A percentile compares a stretch with the other conserved stretches of the same genome.
phyloP scores from a whole-genome alignment of 192 early-diverging fungal genomes.

The Backusella luteola region DNA sequence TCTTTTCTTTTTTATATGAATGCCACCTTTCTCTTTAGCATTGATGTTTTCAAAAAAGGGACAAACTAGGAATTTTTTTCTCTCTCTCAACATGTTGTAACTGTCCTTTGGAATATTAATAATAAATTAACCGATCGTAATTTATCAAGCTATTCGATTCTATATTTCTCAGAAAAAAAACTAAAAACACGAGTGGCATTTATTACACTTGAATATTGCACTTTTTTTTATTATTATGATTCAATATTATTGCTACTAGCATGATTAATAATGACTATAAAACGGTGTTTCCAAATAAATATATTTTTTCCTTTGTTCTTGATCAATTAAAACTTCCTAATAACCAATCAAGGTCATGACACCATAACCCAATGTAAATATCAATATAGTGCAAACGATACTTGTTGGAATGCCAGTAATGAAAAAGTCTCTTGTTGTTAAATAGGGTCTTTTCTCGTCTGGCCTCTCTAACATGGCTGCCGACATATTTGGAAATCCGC shows the following conservation, averaged over 20 bases:
- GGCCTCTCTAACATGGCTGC: constrained; percentile 65
- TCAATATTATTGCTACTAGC: background rate
- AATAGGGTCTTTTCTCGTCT: constrained; percentile 55
- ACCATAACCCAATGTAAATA: constrained; percentile 62
- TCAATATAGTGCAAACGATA: constrained; percentile 49
- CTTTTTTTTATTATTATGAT: background rate
- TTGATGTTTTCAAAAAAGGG: background rate
- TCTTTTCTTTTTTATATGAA: background rate
- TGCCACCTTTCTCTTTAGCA: background rate
- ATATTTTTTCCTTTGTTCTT: background rate
- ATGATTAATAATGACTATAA: background rate
- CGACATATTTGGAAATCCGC: constrained; percentile 76
- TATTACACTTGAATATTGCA: no score
- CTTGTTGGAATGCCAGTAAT: constrained; percentile 55
- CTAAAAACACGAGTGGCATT: background rate
- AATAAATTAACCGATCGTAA: background rate
- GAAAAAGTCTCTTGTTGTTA: constrained; percentile 61
- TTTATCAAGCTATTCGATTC: background rate
- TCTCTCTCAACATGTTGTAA: background rate
- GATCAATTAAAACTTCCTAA: background rate
- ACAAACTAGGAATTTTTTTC: background rate
- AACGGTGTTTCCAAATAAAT: background rate
- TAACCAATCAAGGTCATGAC: constrained; percentile 44
- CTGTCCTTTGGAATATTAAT: constrained; percentile 5
- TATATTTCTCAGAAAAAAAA: background rate